A percentile compares a stretch with the other conserved stretches of the same genome.
Evolutionary conservation across 2,329 filamentous ascomycete genomes (phyloP).

Genomic region (Coniella vitis): DNA sequence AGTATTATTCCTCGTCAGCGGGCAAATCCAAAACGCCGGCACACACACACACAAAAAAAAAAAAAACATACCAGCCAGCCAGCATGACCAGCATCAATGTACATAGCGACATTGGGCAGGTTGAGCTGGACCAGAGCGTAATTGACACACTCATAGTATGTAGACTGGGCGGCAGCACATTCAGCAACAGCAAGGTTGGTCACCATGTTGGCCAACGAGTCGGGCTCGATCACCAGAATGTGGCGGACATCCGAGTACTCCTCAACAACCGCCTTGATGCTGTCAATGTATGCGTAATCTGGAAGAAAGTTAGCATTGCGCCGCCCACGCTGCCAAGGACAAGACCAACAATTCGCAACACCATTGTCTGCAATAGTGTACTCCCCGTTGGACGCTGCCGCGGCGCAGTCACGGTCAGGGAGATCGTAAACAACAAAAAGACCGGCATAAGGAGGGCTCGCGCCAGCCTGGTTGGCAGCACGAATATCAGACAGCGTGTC

Average conservation of each 20-base stretch:
- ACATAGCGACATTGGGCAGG: constrained; percentile 51
- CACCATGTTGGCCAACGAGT: constrained; percentile 51
- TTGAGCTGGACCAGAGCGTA: constrained; percentile 47
- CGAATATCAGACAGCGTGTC: constrained; percentile 34
- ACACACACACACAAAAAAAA: neutral
- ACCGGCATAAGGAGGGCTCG: constrained; percentile 32
- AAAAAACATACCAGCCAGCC: constrained; percentile 44
- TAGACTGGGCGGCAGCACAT: constrained; percentile 39
- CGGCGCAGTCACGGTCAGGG: constrained; percentile 52
- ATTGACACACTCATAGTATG: constrained; percentile 42
- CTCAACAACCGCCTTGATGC: constrained; percentile 34
- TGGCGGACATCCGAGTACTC: constrained; percentile 36
- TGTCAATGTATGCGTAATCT: constrained; percentile 48
- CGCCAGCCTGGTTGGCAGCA: constrained; percentile 23
- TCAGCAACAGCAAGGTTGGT: constrained; percentile 47
- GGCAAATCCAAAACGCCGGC: neutral
- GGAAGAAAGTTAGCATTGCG: constrained; percentile 35
- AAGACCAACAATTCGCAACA: constrained; percentile 32
- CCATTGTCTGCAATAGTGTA: constrained; percentile 42
- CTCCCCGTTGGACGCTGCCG: constrained; percentile 51
- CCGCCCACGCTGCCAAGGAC: constrained; percentile 31
- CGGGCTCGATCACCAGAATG: constrained; percentile 46
- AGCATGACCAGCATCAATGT: constrained; percentile 50
- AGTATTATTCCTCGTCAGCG: no score
- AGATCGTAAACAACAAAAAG: constrained; percentile 51